phyloP scores from a whole-genome alignment of 192 early-diverging fungal species.

The Dimargaris verticillata region DNA sequence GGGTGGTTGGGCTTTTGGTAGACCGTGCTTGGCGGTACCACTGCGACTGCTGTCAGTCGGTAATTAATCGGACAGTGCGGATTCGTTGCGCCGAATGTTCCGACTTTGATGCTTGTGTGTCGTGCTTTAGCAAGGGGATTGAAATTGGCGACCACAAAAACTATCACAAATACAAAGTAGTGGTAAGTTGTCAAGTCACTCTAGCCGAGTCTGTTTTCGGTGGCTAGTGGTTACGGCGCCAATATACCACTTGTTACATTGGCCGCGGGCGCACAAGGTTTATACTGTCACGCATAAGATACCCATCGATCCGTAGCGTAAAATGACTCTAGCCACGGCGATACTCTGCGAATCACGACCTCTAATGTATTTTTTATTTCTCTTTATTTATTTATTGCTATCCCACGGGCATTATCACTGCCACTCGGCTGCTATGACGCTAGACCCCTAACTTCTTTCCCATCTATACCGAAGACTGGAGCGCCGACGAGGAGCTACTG shows the following conservation, averaged over 20 bases:
- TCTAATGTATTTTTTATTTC: neutral
- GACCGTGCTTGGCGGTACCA: conserved; percentile 14
- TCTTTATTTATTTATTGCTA: no score
- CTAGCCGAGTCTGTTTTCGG: neutral
- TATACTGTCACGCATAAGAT: neutral
- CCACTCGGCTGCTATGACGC: no score
- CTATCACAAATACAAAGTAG: conserved; percentile 78
- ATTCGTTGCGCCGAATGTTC: conserved; percentile 70
- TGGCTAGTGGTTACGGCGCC: neutral
- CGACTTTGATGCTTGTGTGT: conserved; percentile 89
- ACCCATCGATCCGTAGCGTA: neutral
- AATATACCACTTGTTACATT: neutral
- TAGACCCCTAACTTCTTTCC: conserved; percentile 57
- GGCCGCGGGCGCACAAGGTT: conserved; percentile 1
- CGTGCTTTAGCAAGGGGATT: conserved; percentile 74
- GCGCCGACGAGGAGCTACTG: conserved; percentile 88
- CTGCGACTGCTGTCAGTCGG: conserved; percentile 81
- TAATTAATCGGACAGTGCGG: conserved; percentile 77
- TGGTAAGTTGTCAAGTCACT: conserved; percentile 29
- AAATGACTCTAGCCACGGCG: conserved; percentile 13
- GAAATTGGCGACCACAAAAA: conserved; percentile 68
- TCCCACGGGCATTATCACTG: no score
- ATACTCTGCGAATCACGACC: neutral
- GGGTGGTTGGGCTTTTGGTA: no score
- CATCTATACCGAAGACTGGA: conserved; percentile 82